Percentiles rank a stretch among this genome's conserved stretches.
phyloP scores from a whole-genome alignment of 345 rosid genomes.

The Bruguiera gymnorhiza region DNA sequence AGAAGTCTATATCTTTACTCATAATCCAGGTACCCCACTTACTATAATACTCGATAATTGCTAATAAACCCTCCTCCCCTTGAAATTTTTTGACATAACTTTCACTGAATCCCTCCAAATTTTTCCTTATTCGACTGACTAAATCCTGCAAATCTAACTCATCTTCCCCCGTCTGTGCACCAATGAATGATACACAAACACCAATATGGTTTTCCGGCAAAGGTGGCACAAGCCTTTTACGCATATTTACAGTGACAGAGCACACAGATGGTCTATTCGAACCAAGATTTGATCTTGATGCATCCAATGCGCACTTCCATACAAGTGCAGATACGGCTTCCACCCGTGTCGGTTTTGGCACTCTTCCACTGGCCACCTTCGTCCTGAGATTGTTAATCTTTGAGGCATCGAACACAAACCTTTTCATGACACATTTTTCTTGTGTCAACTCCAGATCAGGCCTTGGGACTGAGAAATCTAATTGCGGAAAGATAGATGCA shows the following conservation, averaged over 20 bases:
- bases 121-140: slow-evolving; percentile 11
- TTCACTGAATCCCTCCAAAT: slow-evolving; percentile 2
- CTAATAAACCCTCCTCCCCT: not conserved
- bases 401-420: slow-evolving; percentile 16
- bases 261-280: not conserved
- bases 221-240: slow-evolving; percentile 7
- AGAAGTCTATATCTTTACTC: slow-evolving; percentile 4
- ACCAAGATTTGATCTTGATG: slow-evolving; percentile 1
- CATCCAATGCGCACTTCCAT: slow-evolving; percentile 13
- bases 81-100: not conserved
- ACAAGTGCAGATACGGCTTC: slow-evolving; percentile 16
- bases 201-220: slow-evolving; percentile 13
- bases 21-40: not conserved
- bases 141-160: not conserved
- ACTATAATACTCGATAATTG: not conserved
- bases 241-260: slow-evolving; percentile 11
- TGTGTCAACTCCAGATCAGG: not conserved
- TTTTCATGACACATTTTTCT: not conserved
- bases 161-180: not conserved
- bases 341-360: slow-evolving; percentile 13
- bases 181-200: not conserved
- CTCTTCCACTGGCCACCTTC: not conserved
- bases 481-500: slow-evolving; percentile 18
- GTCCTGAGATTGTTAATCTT: not conserved
- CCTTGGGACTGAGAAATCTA: not conserved